Base-by-base conservation (phyloP, 2,329 filamentous ascomycete species). In the Pseudocercospora pini-densiflorae region DNA sequence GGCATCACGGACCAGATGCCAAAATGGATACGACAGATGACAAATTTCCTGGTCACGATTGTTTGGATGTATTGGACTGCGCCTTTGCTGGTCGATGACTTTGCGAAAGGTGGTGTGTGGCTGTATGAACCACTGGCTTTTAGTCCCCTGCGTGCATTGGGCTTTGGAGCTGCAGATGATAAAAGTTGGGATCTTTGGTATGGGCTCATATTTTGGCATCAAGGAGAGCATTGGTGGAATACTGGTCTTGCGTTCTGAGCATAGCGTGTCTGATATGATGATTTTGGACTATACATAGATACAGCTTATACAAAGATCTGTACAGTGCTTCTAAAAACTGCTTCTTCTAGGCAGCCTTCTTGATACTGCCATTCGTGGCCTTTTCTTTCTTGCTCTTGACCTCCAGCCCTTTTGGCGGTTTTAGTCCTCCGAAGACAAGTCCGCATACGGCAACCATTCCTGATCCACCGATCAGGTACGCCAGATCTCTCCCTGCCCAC, bases 401-500 rank as follows among this genome's bases (percentile, higher is more conserved):
- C 47, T 67, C 66, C 36, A 72, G 58, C 8, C 68, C 70, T 57
- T 70, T 69, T 3, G 92, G 92, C 21, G 89, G 84, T 80, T 90
- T 92, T 69, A 97, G 79, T 0, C 86, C 87, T 21, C 87, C 85
- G 77, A 97, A 91, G 0, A 91, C 92, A 24, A 93, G 80, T 10
- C 84, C 85, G 53, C 87, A 86, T 10, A 98, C 94, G 0, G 84
- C 87, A 5, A 91, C 79, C 83, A 98, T 97, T 5, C 93, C 93
- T 12, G 87, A 84, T 0, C 92, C 91, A 3, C 95, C 95, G 73
- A 93, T 85, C 0, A 84, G 85, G 79, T 98, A 99, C 1, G 95
- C 95, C 10, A 89, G 85, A 76, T 96, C 91, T 55, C 95, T 85
- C 0, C 95, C 95, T 6, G 93, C 94, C 95, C 95, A 99, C 95